Conservation (phyloP, 441 rosid species). For the Aquilaria agallochum region DNA sequence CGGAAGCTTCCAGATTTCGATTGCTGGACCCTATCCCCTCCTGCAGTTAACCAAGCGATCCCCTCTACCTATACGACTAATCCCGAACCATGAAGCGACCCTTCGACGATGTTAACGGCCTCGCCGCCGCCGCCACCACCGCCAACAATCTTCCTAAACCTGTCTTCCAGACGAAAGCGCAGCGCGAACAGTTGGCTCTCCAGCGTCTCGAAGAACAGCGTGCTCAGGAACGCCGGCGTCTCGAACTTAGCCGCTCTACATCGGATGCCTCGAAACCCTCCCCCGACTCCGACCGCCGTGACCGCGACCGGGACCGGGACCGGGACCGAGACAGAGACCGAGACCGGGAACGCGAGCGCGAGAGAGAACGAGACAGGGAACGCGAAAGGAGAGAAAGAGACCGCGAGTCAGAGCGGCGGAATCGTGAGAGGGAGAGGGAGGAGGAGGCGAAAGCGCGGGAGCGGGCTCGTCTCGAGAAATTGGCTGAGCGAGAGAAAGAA, state of each 20-base stretch:
- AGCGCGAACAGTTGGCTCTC: slow-evolving; percentile 78
- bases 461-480: slow-evolving; percentile 64
- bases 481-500: slow-evolving; percentile 70
- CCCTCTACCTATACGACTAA: neutral
- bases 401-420: slow-evolving; percentile 51
- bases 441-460: slow-evolving; percentile 63
- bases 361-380: slow-evolving; percentile 36
- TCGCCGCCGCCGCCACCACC: slow-evolving; percentile 18
- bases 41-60: slow-evolving; percentile 51
- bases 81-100: slow-evolving; percentile 39
- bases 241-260: slow-evolving; percentile 25
- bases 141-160: slow-evolving; percentile 35
- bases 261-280: slow-evolving; percentile 15
- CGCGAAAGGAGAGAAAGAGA: slow-evolving; percentile 44
- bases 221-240: slow-evolving; percentile 49
- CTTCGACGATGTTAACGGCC: slow-evolving; percentile 26
- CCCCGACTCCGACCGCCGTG: slow-evolving; percentile 26
- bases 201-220: slow-evolving; percentile 73
- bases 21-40: slow-evolving; percentile 31
- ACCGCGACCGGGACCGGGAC: slow-evolving; percentile 20
- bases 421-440: slow-evolving; percentile 61
- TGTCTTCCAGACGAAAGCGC: slow-evolving; percentile 72
- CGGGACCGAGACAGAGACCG: slow-evolving; percentile 29
- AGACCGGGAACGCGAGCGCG: slow-evolving; percentile 40
- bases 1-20: no score